These are phyloP conservation scores for Cucurbita pepo DNA, from an alignment of 306 rosid species.

Conservation along the genomic window DNA sequence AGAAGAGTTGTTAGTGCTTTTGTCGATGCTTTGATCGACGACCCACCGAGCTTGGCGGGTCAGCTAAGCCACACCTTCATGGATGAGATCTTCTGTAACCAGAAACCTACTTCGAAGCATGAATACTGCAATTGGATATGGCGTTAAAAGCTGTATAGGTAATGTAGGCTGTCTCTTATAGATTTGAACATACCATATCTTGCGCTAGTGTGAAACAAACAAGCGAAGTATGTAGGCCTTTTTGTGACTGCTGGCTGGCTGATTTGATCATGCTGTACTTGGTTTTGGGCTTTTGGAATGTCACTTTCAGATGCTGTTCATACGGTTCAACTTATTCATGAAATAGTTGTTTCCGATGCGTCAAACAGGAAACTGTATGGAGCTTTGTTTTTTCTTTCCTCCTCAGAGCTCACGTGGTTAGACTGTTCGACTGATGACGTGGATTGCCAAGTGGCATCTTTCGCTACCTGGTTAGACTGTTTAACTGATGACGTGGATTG, in stretches of 20 bases:
- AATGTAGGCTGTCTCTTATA: background rate
- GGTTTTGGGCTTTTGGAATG: background rate
- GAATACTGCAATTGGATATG: slow-evolving; percentile 22
- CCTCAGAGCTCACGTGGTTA: background rate
- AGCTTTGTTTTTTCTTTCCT: background rate
- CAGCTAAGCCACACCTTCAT: slow-evolving; percentile 70
- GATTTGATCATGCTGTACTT: background rate
- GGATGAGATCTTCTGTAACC: slow-evolving; percentile 50
- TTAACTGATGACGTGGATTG: background rate
- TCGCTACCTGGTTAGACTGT: background rate
- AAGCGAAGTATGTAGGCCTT: background rate
- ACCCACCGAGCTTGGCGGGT: slow-evolving; percentile 76
- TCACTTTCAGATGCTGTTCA: background rate
- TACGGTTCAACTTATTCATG: background rate
- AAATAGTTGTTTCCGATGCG: background rate
- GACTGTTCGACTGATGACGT: background rate
- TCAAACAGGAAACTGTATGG: background rate
- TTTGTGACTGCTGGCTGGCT: background rate
- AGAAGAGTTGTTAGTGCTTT: slow-evolving; percentile 78
- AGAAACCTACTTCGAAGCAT: slow-evolving; percentile 16
- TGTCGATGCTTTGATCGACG: slow-evolving; percentile 61
- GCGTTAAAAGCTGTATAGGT: background rate
- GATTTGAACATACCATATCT: background rate
- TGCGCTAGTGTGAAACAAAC: background rate
- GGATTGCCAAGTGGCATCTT: background rate